A percentile compares a stretch with the other conserved stretches of the same genome.
Evolutionary conservation across 1,284 basidiomycete genomes (phyloP).

Genomic region (Apiotrichum mycotoxinovorans): DNA sequence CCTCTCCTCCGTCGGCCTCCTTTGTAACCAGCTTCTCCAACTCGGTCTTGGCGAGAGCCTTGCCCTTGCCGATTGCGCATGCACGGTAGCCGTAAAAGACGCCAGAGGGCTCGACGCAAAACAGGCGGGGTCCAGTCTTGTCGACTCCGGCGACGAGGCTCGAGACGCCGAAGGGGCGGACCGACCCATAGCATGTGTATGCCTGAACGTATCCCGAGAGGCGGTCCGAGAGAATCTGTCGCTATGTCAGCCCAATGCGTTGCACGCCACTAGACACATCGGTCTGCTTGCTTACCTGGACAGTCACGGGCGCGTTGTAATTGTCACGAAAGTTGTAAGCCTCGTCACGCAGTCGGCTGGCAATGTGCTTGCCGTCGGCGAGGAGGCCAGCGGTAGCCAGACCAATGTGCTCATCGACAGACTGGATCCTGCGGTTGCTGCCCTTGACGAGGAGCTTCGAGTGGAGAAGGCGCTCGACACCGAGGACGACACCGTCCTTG

Average conservation of each 20-base stretch:
- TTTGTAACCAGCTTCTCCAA: constrained; percentile 74
- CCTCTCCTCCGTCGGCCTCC: constrained; percentile 26
- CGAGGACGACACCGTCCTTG: constrained; percentile 89
- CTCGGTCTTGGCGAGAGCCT: constrained; percentile 96
- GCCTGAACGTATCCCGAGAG: constrained; percentile 86
- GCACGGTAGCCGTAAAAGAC: constrained; percentile 90
- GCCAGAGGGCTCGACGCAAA: constrained; percentile 92
- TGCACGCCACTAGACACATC: neutral
- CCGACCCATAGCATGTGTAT: constrained; percentile 97
- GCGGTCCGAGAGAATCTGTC: constrained; percentile 63
- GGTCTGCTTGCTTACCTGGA: constrained; percentile 61
- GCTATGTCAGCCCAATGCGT: neutral
- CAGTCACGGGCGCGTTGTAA: constrained; percentile 71
- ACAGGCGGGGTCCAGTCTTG: constrained; percentile 81
- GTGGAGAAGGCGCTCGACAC: constrained; percentile 96
- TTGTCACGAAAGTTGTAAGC: constrained; percentile 70
- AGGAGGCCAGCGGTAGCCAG: constrained; percentile 88
- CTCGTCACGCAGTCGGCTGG: constrained; percentile 81
- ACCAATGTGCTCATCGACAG: constrained; percentile 88
- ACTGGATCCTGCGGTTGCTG: constrained; percentile 88
- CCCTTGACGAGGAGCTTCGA: constrained; percentile 94
- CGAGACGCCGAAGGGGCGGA: constrained; percentile 93
- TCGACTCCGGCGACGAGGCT: constrained; percentile 88
- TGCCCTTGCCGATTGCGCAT: constrained; percentile 92
- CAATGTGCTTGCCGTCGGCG: constrained; percentile 89